A percentile compares a stretch with the other conserved stretches of the same genome.
Conservation (phyloP, 2,329 filamentous ascomycete genomes). For the Trichoderma citrinoviride region DNA sequence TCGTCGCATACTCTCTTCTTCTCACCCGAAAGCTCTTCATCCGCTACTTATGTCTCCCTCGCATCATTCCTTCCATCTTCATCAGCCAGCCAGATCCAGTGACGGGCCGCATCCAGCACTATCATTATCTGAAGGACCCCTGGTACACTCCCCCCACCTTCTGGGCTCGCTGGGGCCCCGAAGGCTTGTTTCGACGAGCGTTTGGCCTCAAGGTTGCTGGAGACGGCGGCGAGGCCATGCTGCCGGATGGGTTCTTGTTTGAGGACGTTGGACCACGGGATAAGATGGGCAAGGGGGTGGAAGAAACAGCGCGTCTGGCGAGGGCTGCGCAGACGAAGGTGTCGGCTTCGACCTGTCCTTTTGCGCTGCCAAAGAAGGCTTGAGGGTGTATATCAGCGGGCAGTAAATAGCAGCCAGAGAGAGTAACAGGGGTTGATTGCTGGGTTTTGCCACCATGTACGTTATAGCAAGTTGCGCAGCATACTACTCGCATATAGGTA, state of each 20-base stretch:
- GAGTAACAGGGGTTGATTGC: no score
- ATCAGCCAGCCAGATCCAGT: slow-evolving; percentile 50
- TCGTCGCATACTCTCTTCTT: slow-evolving; percentile 48
- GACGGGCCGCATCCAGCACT: slow-evolving; percentile 50
- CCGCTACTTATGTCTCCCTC: slow-evolving; percentile 59
- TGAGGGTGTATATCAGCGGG: not conserved
- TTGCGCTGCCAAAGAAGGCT: slow-evolving; percentile 20
- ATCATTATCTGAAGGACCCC: slow-evolving; percentile 59
- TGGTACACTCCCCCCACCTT: slow-evolving; percentile 61
- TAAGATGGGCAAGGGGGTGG: slow-evolving; percentile 51
- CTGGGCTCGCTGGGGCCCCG: slow-evolving; percentile 61
- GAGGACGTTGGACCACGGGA: slow-evolving; percentile 61
- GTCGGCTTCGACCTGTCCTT: slow-evolving; percentile 46
- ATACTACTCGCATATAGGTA: no score
- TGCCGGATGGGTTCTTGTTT: slow-evolving; percentile 52
- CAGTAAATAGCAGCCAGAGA: not conserved
- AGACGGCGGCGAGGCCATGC: slow-evolving; percentile 37
- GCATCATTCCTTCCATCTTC: slow-evolving; percentile 42
- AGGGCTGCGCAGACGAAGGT: slow-evolving; percentile 33
- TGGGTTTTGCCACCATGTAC: no score
- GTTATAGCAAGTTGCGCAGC: no score
- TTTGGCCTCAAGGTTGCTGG: slow-evolving; percentile 48
- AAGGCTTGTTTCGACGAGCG: slow-evolving; percentile 47
- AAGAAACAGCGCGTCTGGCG: slow-evolving; percentile 37
- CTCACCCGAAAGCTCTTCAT: slow-evolving; percentile 53